Evolutionary conservation across 495 filamentous ascomycete species (phyloP), one percentile per base, ranked within the genome.

Genomic region (Physcia stellaris): DNA sequence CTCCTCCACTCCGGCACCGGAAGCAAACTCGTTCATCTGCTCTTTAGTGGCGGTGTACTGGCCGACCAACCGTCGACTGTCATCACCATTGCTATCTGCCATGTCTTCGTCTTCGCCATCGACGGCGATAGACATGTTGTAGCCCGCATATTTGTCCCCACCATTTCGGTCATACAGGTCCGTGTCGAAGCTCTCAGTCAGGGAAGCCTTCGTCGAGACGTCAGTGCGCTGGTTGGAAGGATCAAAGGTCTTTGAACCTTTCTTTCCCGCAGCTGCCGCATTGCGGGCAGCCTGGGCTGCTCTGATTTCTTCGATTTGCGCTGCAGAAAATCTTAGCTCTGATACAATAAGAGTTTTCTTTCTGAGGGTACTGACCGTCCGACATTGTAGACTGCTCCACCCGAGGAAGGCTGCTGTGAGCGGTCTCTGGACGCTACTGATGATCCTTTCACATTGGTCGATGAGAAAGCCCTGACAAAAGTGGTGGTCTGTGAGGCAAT

Each of bases 151-250:
- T 58, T 81, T 93, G 50, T 94, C 79, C 45, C 56, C 63, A 41
- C 74, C 79, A 53, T 82, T 72, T 49, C 79, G 75, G 37, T 87
- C 86, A 70, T 95, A 99, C 26, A 99, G 73, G 24, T 79, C 76
- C 26, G 79, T 95, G 59, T 99, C 90, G 69, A 94, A 92, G 54
- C 72, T 80, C 54, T 96, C 92, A 56, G 80, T 93, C 49, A 99
- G 67, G 60, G 86, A 88, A 58, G 80, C 85, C 77, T 96, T 96
- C 57, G 83, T 88, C 46, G 84, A 87, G 55, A 66, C 69, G 71
- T 92, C 82, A 71, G 76, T 79, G 61, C 88, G 84, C 66, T 94
- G 86, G 67, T 62, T 80, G 56, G 81, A 75, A 44, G 79, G 70
- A 66, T 92, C 85, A 61, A 88, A 86, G 58, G 78, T 78, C 65